Conservation (phyloP, 176 grass and related monocot genomes). For the Musa itinerans region DNA sequence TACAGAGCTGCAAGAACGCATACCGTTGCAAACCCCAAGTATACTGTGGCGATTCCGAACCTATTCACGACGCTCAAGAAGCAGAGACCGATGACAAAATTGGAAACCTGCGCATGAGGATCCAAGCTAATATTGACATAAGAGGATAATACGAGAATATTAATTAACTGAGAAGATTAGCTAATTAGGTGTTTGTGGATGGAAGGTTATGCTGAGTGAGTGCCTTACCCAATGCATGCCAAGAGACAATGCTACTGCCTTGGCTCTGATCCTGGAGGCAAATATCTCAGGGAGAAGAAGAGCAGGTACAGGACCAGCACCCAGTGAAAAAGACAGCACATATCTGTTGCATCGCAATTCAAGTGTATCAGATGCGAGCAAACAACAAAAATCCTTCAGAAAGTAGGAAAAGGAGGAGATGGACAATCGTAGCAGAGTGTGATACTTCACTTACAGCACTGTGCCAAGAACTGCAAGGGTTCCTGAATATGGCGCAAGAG, state of each 20-base stretch:
- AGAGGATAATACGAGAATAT: too few species aligned
- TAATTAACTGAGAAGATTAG: neutral
- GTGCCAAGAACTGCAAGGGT: constrained; percentile 83
- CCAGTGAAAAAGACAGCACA: constrained; percentile 89
- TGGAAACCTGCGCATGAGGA: constrained; percentile 48
- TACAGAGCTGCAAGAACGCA: constrained; percentile 72
- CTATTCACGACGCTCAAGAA: constrained; percentile 84
- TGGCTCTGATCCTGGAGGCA: constrained; percentile 97
- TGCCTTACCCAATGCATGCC: constrained; percentile 94
- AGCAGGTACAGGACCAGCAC: constrained; percentile 93
- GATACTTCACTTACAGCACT: constrained; percentile 55
- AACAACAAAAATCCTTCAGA: neutral
- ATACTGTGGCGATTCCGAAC: constrained; percentile 72
- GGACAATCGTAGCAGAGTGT: too few species aligned
- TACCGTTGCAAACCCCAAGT: constrained; percentile 75
- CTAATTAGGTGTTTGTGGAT: neutral
- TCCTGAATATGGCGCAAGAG: constrained; percentile 81
- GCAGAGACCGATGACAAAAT: constrained; percentile 95
- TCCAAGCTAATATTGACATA: neutral
- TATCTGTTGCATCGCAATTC: constrained; percentile 46
- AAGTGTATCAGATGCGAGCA: neutral
- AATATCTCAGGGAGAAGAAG: constrained; percentile 98
- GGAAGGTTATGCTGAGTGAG: neutral
- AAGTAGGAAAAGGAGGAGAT: constrained; percentile 1
- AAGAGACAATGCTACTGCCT: constrained; percentile 92